Conservation (phyloP, 2,329 filamentous ascomycete genomes). For the Trichoderma sp. region DNA sequence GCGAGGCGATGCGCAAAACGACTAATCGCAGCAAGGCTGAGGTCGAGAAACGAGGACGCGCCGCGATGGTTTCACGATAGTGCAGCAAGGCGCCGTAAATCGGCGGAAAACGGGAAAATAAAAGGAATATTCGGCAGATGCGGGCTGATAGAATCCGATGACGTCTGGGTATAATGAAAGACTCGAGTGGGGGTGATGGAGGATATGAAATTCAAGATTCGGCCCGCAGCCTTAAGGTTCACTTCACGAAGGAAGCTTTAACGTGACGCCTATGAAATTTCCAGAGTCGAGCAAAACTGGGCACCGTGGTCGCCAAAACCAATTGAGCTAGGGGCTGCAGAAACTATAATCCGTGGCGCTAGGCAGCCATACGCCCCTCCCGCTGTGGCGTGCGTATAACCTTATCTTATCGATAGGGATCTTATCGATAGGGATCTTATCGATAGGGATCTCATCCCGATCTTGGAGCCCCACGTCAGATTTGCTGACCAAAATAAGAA, state of each 20-base stretch:
- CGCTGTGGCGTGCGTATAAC: constrained; percentile 7
- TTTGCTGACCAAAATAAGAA: too few species aligned
- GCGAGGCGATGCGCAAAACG: constrained; percentile 23
- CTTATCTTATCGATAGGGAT: constrained; percentile 24
- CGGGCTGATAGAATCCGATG: not conserved
- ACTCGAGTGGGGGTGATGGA: constrained; percentile 17
- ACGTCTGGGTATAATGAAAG: not conserved
- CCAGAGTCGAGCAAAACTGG: constrained; percentile 37
- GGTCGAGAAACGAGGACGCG: constrained; percentile 25
- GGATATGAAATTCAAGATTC: not conserved
- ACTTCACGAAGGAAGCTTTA: not conserved
- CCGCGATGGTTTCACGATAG: not conserved
- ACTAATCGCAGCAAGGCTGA: constrained; percentile 18
- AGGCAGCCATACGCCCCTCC: not conserved
- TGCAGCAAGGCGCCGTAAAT: not conserved
- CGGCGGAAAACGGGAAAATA: not conserved
- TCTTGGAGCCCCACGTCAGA: not conserved
- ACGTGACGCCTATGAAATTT: constrained; percentile 37
- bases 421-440: constrained; percentile 21
- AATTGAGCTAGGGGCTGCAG: constrained; percentile 39
- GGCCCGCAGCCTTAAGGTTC: constrained; percentile 20
- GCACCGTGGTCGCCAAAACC: constrained; percentile 41
- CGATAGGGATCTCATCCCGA: not conserved
- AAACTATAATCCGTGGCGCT: constrained; percentile 36
- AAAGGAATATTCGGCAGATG: not conserved